phyloP scores from a whole-genome alignment of 495 filamentous ascomycete species.

The Neurospora sp. region DNA sequence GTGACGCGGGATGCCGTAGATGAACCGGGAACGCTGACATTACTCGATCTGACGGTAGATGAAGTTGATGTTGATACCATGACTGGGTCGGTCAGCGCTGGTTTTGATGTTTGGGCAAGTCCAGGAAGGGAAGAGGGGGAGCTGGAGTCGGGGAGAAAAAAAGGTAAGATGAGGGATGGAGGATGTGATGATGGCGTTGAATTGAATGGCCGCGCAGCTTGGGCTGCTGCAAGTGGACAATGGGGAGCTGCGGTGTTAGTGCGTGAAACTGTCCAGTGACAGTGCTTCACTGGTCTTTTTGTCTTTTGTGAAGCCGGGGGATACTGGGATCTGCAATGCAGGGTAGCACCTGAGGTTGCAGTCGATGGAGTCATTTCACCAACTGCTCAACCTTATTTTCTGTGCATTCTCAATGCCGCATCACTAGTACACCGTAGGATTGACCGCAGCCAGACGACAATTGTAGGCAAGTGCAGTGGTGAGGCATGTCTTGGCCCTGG shows the following conservation, averaged over 20 bases:
- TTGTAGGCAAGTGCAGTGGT: background rate
- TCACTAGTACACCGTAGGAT: background rate
- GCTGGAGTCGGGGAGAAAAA: background rate
- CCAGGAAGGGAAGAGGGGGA: background rate
- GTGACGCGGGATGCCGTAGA: background rate
- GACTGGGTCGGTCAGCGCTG: background rate
- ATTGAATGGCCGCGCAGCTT: background rate
- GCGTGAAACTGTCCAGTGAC: background rate
- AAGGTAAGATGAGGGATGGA: background rate
- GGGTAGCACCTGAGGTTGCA: background rate
- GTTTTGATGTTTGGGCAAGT: background rate
- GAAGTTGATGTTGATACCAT: background rate
- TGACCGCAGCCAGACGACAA: background rate
- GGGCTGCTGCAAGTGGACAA: background rate
- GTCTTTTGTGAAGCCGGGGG: background rate
- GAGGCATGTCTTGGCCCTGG: background rate
- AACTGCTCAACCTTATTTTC: background rate
- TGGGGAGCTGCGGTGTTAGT: background rate
- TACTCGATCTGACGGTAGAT: background rate
- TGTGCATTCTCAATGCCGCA: background rate
- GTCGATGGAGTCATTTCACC: background rate
- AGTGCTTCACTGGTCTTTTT: background rate
- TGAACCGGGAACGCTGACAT: background rate
- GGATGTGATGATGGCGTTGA: background rate
- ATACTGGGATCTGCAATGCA: background rate